These are phyloP conservation scores for Tulasnella sp. DNA, from an alignment of 768 basidiomycete genomes.

Conservation along the genomic window DNA sequence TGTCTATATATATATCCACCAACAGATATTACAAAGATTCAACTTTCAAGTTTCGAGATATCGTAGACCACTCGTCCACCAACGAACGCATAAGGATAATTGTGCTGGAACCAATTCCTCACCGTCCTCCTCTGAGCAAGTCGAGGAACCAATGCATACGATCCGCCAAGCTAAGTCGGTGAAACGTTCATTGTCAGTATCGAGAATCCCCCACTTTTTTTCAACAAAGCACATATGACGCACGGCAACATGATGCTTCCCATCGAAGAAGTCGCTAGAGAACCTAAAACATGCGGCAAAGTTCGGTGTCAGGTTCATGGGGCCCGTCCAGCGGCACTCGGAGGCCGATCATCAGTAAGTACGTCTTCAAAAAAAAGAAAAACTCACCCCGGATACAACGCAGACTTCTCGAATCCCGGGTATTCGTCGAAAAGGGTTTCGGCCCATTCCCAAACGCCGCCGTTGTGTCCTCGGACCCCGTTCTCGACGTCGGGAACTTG, in stretches of 20 bases:
- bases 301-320: not conserved
- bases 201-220: not conserved
- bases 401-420: conserved; percentile 68
- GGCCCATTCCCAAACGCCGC: conserved; percentile 99
- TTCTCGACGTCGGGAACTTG: conserved; percentile 36
- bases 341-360: not conserved
- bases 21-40: not conserved
- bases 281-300: conserved; percentile 46
- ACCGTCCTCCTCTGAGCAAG: conserved; percentile 66
- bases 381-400: conserved; percentile 74
- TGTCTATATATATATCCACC: too few species aligned
- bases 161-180: conserved; percentile 76
- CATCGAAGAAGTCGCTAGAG: conserved; percentile 87
- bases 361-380: too few species aligned
- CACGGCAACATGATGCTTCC: conserved; percentile 76
- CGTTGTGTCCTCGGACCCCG: conserved; percentile 60
- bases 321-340: not conserved
- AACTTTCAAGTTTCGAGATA: conserved; percentile 21
- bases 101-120: conserved; percentile 87
- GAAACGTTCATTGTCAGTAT: not conserved
- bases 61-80: conserved; percentile 68
- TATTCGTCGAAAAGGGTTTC: conserved; percentile 61
- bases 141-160: conserved; percentile 76
- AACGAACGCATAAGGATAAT: conserved; percentile 83
- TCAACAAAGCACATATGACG: conserved; percentile 31